These are phyloP conservation scores for Goniomonas avonlea DNA, from an alignment of 78 protist species.

Conservation along the genomic window DNA sequence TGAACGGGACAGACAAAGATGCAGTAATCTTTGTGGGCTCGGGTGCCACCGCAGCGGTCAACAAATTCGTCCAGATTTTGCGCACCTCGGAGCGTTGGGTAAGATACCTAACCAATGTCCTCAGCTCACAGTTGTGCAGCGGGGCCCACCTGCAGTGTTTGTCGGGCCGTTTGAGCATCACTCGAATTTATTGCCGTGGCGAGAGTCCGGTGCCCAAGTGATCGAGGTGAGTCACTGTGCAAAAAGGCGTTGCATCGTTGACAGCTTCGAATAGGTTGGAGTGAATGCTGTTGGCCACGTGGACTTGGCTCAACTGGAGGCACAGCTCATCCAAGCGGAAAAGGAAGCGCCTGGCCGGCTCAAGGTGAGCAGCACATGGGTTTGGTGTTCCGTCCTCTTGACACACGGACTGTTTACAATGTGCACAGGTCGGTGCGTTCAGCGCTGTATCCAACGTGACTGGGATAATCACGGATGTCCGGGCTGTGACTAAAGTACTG, in stretches of 20 bases:
- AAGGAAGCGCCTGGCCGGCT: background rate
- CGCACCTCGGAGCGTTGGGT: background rate
- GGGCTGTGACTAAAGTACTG: constrained; percentile 39
- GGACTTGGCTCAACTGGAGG: background rate
- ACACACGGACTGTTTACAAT: background rate
- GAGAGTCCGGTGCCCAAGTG: constrained; percentile 57
- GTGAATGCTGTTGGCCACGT: background rate
- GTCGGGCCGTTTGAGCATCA: constrained; percentile 86
- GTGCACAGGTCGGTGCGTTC: constrained; percentile 58
- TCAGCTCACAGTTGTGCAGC: background rate
- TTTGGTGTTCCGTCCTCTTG: background rate
- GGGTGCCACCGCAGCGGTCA: constrained; percentile 64
- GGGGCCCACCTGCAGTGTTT: constrained; percentile 20
- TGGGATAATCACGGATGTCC: constrained; percentile 55
- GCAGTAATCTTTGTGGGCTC: constrained; percentile 56
- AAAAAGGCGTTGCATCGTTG: background rate
- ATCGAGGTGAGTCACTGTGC: background rate
- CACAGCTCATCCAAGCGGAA: background rate
- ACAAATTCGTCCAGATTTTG: constrained; percentile 37
- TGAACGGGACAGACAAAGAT: constrained; percentile 24
- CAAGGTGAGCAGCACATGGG: background rate
- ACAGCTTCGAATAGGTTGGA: background rate
- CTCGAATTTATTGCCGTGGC: constrained; percentile 83
- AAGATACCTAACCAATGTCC: background rate
- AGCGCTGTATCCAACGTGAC: constrained; percentile 79